These are phyloP conservation scores for Truncatella angustata DNA, from an alignment of 2,329 filamentous ascomycete genomes.

Conservation along the genomic window DNA sequence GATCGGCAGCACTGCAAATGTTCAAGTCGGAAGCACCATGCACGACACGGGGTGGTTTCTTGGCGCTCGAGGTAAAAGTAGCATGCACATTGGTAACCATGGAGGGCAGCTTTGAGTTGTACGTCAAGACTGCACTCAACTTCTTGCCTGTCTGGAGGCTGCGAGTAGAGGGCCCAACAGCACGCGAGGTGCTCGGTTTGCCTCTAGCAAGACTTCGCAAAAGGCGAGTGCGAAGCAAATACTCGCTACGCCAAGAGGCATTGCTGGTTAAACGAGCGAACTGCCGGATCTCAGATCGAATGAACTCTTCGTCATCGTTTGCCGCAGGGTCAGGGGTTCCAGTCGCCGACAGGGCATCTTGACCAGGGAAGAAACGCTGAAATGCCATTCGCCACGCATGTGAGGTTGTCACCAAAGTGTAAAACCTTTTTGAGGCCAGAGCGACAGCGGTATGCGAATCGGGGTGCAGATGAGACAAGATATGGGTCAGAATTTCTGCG, in stretches of 20 bases:
- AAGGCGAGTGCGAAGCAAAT: constrained; percentile 81
- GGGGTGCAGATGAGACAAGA: constrained; percentile 85
- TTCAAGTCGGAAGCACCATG: constrained; percentile 81
- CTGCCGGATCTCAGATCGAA: constrained; percentile 71
- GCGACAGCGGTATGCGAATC: constrained; percentile 79
- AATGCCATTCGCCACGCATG: constrained; percentile 95
- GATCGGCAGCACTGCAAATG: constrained; percentile 78
- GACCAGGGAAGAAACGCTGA: constrained; percentile 82
- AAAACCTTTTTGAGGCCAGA: constrained; percentile 84
- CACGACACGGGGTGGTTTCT: constrained; percentile 74
- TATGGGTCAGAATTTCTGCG: constrained; percentile 86
- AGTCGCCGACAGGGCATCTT: constrained; percentile 50
- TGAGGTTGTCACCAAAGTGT: constrained; percentile 81
- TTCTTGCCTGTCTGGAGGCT: constrained; percentile 57
- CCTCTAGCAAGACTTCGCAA: constrained; percentile 79
- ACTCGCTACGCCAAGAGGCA: constrained; percentile 96
- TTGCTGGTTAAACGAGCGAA: constrained; percentile 80
- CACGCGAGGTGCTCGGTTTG: constrained; percentile 63
- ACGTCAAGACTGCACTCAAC: constrained; percentile 74
- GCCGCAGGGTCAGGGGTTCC: constrained; percentile 36
- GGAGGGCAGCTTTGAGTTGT: constrained; percentile 79
- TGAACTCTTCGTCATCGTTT: constrained; percentile 47
- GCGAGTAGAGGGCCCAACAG: constrained; percentile 50
- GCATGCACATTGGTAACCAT: constrained; percentile 79
- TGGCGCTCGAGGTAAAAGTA: constrained; percentile 65